Conservation (phyloP, 2,329 filamentous ascomycete genomes). For the Knufia fluminis region DNA sequence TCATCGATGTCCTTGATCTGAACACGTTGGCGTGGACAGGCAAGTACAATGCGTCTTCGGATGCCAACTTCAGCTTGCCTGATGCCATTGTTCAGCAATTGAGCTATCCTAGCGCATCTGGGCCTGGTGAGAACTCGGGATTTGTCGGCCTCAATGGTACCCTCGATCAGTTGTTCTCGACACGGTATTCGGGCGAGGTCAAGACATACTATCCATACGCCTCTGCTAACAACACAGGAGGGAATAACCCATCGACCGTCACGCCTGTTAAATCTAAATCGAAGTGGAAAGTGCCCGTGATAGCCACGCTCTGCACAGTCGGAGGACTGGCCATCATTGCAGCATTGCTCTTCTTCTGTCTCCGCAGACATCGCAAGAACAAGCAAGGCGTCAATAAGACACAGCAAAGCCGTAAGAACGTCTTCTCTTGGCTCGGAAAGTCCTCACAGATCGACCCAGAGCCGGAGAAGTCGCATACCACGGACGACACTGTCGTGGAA, state of each 20-base stretch:
- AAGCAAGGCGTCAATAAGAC: not conserved
- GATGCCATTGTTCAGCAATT: not conserved
- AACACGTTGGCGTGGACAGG: not conserved
- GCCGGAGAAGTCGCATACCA: not conserved
- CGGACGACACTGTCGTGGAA: not conserved
- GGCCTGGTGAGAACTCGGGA: not conserved
- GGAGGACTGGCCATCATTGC: not conserved
- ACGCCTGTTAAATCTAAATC: not conserved
- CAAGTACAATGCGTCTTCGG: not conserved
- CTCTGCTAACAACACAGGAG: not conserved
- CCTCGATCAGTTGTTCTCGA: not conserved
- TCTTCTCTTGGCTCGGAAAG: not conserved
- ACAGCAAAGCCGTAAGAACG: not conserved
- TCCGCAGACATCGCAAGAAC: not conserved
- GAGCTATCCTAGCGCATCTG: not conserved
- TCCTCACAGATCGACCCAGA: not conserved
- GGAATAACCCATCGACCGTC: not conserved
- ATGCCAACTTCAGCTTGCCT: not conserved
- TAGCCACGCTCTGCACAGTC: not conserved
- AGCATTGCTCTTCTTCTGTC: not conserved
- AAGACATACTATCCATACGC: not conserved
- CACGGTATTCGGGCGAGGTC: not conserved
- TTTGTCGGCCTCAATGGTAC: not conserved
- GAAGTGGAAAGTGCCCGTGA: not conserved
- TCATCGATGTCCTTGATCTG: constrained; percentile 1